Evolutionary conservation across 345 rosid species (phyloP).

Genomic region (Syzygium oleosum): DNA sequence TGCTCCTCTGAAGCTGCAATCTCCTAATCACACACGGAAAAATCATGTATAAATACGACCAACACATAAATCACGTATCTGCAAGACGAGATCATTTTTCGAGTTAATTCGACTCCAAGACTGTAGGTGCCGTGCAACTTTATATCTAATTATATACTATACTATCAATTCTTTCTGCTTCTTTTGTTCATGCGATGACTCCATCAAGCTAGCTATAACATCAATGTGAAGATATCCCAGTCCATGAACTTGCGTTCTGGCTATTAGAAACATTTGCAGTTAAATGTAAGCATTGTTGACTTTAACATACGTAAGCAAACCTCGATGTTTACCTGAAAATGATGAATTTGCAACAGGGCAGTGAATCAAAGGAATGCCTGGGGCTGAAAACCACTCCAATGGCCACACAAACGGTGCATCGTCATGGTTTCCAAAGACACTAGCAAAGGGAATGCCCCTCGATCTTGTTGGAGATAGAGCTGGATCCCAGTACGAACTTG

Average conservation of each 20-base stretch:
- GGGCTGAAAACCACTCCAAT: conserved; percentile 64
- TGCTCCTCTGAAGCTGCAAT: conserved; percentile 48
- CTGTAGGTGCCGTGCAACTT: not conserved
- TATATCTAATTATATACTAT: not conserved
- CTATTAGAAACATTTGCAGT: not conserved
- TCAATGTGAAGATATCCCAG: not conserved
- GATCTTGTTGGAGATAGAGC: conserved; percentile 68
- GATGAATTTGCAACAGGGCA: conserved; percentile 40
- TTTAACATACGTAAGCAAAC: not conserved
- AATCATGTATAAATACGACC: not conserved
- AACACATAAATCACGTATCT: not conserved
- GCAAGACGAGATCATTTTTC: not conserved
- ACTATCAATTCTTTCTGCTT: not conserved
- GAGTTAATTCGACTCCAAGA: not conserved
- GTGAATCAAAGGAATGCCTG: conserved; percentile 52
- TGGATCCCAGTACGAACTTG: conserved; percentile 70
- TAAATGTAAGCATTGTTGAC: not conserved
- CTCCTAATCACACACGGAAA: conserved; percentile 2
- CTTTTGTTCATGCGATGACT: not conserved
- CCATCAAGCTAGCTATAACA: not conserved
- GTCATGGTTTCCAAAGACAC: conserved; percentile 81
- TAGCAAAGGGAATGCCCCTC: conserved; percentile 68
- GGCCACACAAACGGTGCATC: conserved; percentile 81
- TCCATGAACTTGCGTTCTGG: not conserved
- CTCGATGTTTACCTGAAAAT: not conserved